Evolutionary conservation across 2,329 filamentous ascomycete genomes (phyloP), one percentile per base, ranked within the genome.

Genomic region (Cryphonectria carpinicola): DNA sequence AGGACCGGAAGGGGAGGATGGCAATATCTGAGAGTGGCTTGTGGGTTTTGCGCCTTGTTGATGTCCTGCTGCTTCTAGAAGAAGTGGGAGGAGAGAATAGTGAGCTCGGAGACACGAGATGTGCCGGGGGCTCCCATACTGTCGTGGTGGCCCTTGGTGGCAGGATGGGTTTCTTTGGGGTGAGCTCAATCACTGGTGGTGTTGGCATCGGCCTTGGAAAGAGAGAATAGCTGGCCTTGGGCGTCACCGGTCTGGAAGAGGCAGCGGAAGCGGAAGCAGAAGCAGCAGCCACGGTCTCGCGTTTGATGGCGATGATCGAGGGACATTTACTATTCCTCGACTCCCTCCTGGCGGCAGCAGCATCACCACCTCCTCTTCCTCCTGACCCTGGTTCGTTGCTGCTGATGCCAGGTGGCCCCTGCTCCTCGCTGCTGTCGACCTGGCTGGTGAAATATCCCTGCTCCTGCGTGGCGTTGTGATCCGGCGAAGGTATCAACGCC

Each of bases 261-360:
- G 46, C 22, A n/a, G 22, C 7, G 5, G 46, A 49, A 6, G 46
- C 19, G 10, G 46, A 22, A 49, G 10, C 6, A n/a, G 46, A n/a
- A 49, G 19, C 22, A 49, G 19, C 8, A 10, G 46, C 46, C 22
- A 80, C 46, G 78, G 81, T 32, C 8, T 63, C 22, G 41, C 46
- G 62, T 6, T 61, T 41, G 17, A 46, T 17, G 32, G 77, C 72
- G 22, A 76, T 68, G 10, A 84, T 74, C 35, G 85, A 72, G 43
- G 81, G 65, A 35, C 37, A n/a, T 28, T 28, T n/a, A n/a, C 61
- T 14, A n/a, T 41, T 19, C 61, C 37, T 64, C 37, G 39, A 10
- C 35, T 39, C 19, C n/a, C 54, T 19, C 14, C 25, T 7, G 35
- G 5, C 10, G 60, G 35, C 17, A 22, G 13, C 25, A 13, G 13